phyloP scores from a whole-genome alignment of 2,329 filamentous ascomycete genomes.

The Trichophyton rubrum region DNA sequence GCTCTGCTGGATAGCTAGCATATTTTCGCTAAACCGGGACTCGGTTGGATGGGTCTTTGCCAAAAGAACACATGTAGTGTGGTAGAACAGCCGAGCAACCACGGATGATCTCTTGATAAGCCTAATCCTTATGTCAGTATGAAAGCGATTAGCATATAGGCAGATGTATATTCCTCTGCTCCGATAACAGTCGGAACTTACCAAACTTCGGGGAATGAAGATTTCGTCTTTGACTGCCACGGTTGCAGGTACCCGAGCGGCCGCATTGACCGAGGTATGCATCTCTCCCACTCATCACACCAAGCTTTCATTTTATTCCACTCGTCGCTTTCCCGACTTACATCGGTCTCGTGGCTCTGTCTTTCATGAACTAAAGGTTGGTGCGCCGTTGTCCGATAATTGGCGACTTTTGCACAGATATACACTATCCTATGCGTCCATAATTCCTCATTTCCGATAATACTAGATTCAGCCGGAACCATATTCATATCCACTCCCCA shows the following conservation, averaged over 20 bases:
- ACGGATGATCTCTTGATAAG: conserved; percentile 71
- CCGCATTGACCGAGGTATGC: conserved; percentile 73
- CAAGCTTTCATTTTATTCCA: conserved; percentile 71
- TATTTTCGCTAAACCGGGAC: conserved; percentile 48
- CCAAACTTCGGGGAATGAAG: conserved; percentile 78
- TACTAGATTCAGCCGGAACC: conserved; percentile 38
- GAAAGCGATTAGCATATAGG: conserved; percentile 1
- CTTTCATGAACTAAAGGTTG: conserved; percentile 49
- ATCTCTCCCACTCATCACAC: conserved; percentile 70
- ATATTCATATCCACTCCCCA: conserved; percentile 81
- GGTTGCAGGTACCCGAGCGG: conserved; percentile 66
- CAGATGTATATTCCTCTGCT: not conserved
- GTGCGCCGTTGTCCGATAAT: conserved; percentile 63
- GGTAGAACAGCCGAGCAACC: conserved; percentile 75
- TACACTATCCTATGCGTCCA: conserved; percentile 88
- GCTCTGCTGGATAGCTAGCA: conserved; percentile 55
- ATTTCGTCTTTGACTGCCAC: conserved; percentile 54
- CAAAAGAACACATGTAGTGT: conserved; percentile 70
- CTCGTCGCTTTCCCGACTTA: conserved; percentile 55
- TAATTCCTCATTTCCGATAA: conserved; percentile 56
- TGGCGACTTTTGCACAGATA: conserved; percentile 73
- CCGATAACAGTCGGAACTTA: conserved; percentile 30
- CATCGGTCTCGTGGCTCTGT: conserved; percentile 44
- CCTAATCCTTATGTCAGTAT: conserved; percentile 35
- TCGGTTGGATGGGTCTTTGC: conserved; percentile 64